Evolutionary conservation across 2,329 filamentous ascomycete genomes (phyloP).

Genomic region (Cladosporium sphaerospermum): DNA sequence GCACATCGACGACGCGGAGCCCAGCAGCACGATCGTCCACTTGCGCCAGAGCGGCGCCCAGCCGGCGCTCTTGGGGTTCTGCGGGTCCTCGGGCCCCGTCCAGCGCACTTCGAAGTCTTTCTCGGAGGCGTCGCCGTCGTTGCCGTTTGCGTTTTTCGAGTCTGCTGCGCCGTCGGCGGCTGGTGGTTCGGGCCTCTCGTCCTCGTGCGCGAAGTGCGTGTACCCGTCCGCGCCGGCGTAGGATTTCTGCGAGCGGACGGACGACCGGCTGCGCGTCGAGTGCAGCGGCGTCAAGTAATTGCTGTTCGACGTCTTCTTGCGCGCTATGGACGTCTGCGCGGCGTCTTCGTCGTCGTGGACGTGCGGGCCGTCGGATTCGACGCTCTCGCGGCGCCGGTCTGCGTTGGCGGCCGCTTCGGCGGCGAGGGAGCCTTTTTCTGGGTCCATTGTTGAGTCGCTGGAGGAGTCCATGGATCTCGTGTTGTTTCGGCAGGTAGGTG

Average conservation of each 20-base stretch:
- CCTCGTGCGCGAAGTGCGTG: slow-evolving; percentile 17
- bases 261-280: slow-evolving; percentile 21
- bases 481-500: no score
- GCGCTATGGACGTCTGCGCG: slow-evolving; percentile 7
- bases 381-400: neutral
- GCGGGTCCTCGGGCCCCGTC: slow-evolving; percentile 66
- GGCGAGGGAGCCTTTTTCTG: neutral
- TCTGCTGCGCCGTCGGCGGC: neutral
- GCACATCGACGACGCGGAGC: slow-evolving; percentile 48
- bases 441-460: neutral
- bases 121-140: slow-evolving; percentile 6
- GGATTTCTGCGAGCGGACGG: slow-evolving; percentile 23
- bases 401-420: neutral
- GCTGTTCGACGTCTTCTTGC: neutral
- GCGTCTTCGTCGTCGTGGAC: neutral
- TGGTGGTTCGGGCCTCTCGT: slow-evolving; percentile 6
- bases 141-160: neutral
- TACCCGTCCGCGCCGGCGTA: slow-evolving; percentile 27
- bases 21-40: slow-evolving; percentile 72
- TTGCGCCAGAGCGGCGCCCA: slow-evolving; percentile 48
- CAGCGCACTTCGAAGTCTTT: slow-evolving; percentile 64
- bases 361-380: neutral
- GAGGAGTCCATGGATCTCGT: no score
- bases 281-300: slow-evolving; percentile 8
- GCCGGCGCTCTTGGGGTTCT: slow-evolving; percentile 65